phyloP scores from a whole-genome alignment of 2,329 filamentous ascomycete species.

The Pseudogymnoascus sp. region DNA sequence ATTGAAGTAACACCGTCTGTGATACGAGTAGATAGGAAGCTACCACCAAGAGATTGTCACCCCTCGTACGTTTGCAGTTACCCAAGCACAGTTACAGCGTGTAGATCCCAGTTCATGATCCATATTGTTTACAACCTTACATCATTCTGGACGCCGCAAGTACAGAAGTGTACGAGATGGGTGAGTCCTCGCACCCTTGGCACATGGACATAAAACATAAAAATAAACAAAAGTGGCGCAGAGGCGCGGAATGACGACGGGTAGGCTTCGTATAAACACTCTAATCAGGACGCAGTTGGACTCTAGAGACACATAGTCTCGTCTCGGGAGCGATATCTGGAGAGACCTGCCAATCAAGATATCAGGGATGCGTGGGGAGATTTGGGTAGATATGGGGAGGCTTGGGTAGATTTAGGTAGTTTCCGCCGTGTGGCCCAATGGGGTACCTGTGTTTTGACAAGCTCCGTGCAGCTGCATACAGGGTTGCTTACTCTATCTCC shows the following conservation, averaged over 20 bases:
- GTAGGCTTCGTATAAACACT: neutral
- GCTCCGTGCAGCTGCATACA: neutral
- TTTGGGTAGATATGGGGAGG: neutral
- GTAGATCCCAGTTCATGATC: neutral
- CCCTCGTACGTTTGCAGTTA: neutral
- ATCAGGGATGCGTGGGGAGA: neutral
- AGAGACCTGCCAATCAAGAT: neutral
- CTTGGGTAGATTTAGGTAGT: neutral
- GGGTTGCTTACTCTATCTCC: neutral
- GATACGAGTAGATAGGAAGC: neutral
- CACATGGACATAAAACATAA: neutral
- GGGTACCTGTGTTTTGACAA: neutral
- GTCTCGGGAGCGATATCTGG: neutral
- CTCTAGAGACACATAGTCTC: neutral
- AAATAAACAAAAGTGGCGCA: neutral
- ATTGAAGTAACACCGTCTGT: neutral
- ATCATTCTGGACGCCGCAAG: neutral
- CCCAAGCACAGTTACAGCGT: neutral
- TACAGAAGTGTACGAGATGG: neutral
- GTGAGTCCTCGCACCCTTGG: neutral
- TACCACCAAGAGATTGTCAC: neutral
- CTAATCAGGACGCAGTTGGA: neutral
- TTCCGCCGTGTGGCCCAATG: neutral
- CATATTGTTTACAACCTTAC: neutral
- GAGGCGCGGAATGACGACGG: neutral